Evolutionary conservation across 2,329 filamentous ascomycete genomes (phyloP), one percentile per base, ranked within the genome.

Genomic region (Calonectria pauciramosa): DNA sequence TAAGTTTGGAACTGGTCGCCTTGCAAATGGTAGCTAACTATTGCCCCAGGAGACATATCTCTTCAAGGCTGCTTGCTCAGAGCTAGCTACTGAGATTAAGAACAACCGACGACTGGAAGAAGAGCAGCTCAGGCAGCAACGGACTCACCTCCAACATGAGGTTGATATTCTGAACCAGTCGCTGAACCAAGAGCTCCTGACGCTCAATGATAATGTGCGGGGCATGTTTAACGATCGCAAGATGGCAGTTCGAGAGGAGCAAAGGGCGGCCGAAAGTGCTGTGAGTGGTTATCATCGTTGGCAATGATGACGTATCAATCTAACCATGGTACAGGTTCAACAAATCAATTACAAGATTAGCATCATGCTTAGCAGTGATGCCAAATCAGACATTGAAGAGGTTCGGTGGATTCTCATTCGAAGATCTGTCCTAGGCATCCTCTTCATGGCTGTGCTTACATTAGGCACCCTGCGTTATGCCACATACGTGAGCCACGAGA

Each of bases 261-360:
- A 98, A 85, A 93, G 96, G 82, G 90, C 90, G 9, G 94, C 95
- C 82, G 96, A 99, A 82, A 94, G 94, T 66, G 93, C 93, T 80
- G 93, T 95, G 86, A 70, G 90, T 88, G 13, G 8, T 16, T 23
- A 8, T 28, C 13, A 34, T 10, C 3, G 20, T 63, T 34, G 26
- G 36, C 30, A 18, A 34, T 16, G 30, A 23, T 30, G 8, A 44
- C 20, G 36, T 18, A 7, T 44, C 14, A 49, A 28, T 41, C 76
- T 81, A 41, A 81, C 68, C 68, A 34, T 23, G 11, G 9, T 18
- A 5, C 81, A 95, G 90, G 96, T 98, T 76, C 96, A 98, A 88
- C 94, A 98, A 87, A 90, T 99, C 79, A 98, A 96, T 86, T 98
- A 99, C 86, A 97, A 98, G 84, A 99, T 99, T 84, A 97, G 95